Conservation (phyloP, 1,284 basidiomycete genomes). For the Cutaneotrichosporon sp. region DNA sequence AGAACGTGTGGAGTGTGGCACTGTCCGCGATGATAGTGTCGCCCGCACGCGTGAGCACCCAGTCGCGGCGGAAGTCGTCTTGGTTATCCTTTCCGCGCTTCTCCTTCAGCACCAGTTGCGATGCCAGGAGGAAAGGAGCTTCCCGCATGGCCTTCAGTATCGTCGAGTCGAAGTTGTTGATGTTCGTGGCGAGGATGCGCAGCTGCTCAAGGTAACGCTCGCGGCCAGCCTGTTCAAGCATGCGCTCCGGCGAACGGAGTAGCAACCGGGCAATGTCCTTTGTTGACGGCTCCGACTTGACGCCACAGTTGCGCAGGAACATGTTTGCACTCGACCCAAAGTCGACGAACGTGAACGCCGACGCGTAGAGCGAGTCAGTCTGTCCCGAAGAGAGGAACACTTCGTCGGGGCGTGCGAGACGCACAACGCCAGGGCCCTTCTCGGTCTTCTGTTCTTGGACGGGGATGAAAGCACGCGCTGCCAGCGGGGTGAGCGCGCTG, state of each 20-base stretch:
- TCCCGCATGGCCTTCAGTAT: conserved; percentile 67
- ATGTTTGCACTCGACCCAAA: conserved; percentile 79
- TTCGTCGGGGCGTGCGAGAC: conserved; percentile 39
- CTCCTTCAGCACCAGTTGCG: conserved; percentile 58
- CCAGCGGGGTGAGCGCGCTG: conserved; percentile 44
- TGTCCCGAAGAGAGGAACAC: conserved; percentile 46
- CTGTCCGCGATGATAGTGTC: conserved; percentile 79
- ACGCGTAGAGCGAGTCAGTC: conserved; percentile 37
- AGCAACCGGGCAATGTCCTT: conserved; percentile 46
- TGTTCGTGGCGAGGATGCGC: conserved; percentile 78
- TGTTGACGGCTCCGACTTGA: conserved; percentile 76
- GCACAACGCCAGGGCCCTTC: conserved; percentile 23
- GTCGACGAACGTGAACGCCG: conserved; percentile 77
- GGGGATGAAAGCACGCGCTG: conserved; percentile 50
- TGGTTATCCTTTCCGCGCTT: conserved; percentile 33
- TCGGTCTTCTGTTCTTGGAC: conserved; percentile 30
- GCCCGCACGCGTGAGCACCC: conserved; percentile 43
- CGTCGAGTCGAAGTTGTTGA: conserved; percentile 60
- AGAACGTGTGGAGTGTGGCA: conserved; percentile 70
- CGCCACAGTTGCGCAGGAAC: conserved; percentile 84
- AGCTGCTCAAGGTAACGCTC: conserved; percentile 70
- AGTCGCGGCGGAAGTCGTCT: conserved; percentile 31
- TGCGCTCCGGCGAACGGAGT: conserved; percentile 41
- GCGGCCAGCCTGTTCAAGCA: conserved; percentile 49
- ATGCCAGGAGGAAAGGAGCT: conserved; percentile 70